phyloP scores from a whole-genome alignment of 2,329 filamentous ascomycete species.

The Ophiostoma himal-ulmi region DNA sequence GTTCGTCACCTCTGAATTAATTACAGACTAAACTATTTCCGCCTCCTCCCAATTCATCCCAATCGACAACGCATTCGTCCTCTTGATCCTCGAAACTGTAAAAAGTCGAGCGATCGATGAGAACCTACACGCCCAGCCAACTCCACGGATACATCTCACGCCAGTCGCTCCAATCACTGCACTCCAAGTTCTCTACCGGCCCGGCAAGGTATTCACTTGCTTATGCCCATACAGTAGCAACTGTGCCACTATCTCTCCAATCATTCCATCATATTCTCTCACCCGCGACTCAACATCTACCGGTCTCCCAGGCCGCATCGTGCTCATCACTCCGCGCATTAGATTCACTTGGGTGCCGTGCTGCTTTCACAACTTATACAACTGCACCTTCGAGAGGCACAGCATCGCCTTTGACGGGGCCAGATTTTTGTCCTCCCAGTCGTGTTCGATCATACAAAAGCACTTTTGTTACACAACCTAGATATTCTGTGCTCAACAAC shows the following conservation, averaged over 20 bases:
- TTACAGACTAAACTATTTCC: not conserved
- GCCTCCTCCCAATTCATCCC: not conserved
- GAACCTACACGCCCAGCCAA: not conserved
- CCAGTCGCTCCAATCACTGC: not conserved
- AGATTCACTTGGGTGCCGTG: conserved; percentile 7
- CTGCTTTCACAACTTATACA: conserved; percentile 14
- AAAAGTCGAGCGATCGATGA: conserved; percentile 6
- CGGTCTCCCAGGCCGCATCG: not conserved
- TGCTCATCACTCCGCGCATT: not conserved
- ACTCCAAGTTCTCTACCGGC: not conserved
- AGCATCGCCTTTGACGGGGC: conserved; percentile 8
- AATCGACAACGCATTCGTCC: not conserved
- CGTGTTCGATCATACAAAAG: not conserved
- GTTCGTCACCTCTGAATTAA: not conserved
- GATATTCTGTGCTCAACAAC: not conserved
- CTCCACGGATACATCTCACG: not conserved
- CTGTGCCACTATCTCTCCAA: not conserved
- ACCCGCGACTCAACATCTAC: not conserved
- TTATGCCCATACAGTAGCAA: not conserved
- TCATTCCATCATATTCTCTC: not conserved
- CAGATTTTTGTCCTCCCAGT: not conserved
- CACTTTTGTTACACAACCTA: conserved; percentile 15
- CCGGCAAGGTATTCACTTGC: not conserved
- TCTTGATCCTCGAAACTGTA: conserved; percentile 7
- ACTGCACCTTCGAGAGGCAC: conserved; percentile 11